Evolutionary conservation across 208 protist species (phyloP).

Genomic region (Perkinsela sp.): DNA sequence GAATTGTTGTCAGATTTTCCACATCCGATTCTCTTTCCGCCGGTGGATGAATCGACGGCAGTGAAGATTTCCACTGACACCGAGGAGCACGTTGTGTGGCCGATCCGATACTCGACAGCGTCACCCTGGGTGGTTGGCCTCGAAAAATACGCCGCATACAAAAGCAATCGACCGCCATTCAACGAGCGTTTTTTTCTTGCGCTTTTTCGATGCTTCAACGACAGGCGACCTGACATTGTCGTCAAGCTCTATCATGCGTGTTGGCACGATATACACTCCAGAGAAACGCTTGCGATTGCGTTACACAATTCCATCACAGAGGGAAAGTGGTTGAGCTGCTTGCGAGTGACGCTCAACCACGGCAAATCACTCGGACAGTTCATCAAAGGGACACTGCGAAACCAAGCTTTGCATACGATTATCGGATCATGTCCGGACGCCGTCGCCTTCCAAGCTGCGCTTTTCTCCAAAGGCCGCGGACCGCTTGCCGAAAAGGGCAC

Average conservation of each 20-base stretch:
- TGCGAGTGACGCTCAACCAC: not conserved
- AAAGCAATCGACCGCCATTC: not conserved
- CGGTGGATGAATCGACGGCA: not conserved
- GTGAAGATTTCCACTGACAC: too few species aligned
- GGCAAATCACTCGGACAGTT: not conserved
- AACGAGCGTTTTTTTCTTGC: not conserved
- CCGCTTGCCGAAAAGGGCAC: too few species aligned
- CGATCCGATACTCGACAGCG: not conserved
- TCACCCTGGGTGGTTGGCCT: not conserved
- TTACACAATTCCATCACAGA: not conserved
- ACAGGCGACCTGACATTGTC: not conserved
- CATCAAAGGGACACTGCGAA: not conserved
- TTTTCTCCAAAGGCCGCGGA: too few species aligned
- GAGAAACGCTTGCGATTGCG: not conserved
- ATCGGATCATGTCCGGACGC: too few species aligned
- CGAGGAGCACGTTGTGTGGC: too few species aligned
- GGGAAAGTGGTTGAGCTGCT: not conserved
- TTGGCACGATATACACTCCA: not conserved
- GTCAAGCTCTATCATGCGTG: not conserved
- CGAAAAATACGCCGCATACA: not conserved
- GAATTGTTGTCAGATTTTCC: too few species aligned
- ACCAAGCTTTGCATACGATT: too few species aligned
- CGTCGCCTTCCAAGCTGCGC: too few species aligned
- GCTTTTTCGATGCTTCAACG: not conserved
- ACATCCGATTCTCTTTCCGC: not conserved